Conservation (phyloP, 495 filamentous ascomycete species). For the Geoglossum glabrum region DNA sequence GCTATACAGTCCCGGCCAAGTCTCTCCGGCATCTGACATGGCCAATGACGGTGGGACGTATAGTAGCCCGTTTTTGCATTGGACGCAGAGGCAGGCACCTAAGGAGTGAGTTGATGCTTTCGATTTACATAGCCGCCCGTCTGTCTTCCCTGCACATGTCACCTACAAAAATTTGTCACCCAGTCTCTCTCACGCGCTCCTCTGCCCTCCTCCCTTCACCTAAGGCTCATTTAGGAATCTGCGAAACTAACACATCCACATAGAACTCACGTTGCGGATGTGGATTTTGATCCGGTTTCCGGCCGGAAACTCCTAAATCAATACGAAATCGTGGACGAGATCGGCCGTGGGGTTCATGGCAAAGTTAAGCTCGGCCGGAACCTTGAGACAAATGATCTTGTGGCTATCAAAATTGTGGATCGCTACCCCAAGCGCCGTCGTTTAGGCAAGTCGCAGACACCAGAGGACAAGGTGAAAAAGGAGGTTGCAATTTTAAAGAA, state of each 20-base stretch:
- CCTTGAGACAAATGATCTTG: slow-evolving; percentile 51
- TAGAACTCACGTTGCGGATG: slow-evolving; percentile 69
- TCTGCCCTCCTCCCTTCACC: background rate
- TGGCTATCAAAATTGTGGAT: slow-evolving; percentile 96
- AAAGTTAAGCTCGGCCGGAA: slow-evolving; percentile 91
- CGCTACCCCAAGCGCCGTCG: slow-evolving; percentile 82
- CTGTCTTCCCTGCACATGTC: background rate
- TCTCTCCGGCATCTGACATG: slow-evolving; percentile 6
- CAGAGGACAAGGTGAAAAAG: slow-evolving; percentile 84
- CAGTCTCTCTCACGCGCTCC: background rate
- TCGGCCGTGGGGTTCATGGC: slow-evolving; percentile 86
- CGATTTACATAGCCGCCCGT: background rate
- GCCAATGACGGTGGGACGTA: slow-evolving; percentile 17
- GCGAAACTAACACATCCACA: background rate
- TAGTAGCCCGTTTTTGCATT: slow-evolving; percentile 22
- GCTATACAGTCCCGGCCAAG: slow-evolving; percentile 16
- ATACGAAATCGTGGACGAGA: slow-evolving; percentile 89
- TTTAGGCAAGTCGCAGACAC: slow-evolving; percentile 53
- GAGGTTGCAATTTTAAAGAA: slow-evolving; percentile 98
- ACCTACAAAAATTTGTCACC: background rate
- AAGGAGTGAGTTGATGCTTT: slow-evolving; percentile 14
- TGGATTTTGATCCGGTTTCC: slow-evolving; percentile 69
- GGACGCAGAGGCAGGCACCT: slow-evolving; percentile 19
- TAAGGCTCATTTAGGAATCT: background rate
- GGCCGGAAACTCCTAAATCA: slow-evolving; percentile 92